These are phyloP conservation scores for Dittrichia graveolens DNA, from an alignment of 129 eudicot species.

Conservation along the genomic window DNA sequence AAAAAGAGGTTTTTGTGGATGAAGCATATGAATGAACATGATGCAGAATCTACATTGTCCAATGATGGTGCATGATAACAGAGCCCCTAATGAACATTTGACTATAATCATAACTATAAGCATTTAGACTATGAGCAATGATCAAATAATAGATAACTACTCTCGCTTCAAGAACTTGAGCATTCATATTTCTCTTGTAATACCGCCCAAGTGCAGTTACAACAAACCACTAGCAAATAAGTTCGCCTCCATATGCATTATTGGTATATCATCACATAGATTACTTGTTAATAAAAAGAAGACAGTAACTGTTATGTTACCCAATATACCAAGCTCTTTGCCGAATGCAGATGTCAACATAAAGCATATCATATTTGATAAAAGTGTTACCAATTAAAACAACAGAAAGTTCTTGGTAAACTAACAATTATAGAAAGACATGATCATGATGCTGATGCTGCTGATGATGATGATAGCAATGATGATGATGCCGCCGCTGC, in stretches of 20 bases:
- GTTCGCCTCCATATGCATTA: not conserved
- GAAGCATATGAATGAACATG: constrained; percentile 1
- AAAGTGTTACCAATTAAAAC: too few relatives aligned
- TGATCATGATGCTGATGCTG: too few relatives aligned
- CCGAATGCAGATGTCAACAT: too few relatives aligned
- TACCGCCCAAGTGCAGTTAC: not conserved
- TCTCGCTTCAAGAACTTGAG: not conserved
- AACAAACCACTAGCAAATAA: not conserved
- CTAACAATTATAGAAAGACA: too few relatives aligned
- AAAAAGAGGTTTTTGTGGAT: not conserved
- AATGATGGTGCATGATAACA: not conserved
- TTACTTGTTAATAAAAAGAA: not conserved
- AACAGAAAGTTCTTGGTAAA: too few relatives aligned
- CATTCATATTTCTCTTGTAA: not conserved
- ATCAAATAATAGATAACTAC: not conserved
- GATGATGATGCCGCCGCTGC: too few relatives aligned
- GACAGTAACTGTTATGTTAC: not conserved
- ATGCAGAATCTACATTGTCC: constrained; percentile 14
- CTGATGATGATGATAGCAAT: too few relatives aligned
- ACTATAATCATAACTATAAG: not conserved
- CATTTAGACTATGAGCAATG: constrained; percentile 5
- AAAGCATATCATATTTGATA: too few relatives aligned
- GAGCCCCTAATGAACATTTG: constrained; percentile 12
- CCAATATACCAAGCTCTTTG: not conserved
- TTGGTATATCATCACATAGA: constrained; percentile 6